Conservation (phyloP, 768 basidiomycete genomes). For the Mrakia frigida region DNA sequence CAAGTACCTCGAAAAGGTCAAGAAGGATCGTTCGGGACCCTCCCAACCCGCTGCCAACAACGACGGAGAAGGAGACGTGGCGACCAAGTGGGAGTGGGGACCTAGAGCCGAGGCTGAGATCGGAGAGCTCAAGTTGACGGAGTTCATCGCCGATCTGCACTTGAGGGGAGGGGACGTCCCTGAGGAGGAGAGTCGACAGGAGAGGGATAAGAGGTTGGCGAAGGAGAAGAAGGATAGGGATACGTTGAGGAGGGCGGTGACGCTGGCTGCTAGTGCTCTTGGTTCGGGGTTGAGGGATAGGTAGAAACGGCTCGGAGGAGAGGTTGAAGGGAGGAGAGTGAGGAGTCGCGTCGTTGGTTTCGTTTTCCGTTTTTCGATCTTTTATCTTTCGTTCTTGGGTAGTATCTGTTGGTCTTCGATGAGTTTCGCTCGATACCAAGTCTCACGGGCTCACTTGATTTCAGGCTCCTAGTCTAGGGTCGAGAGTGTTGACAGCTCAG, state of each 20-base stretch:
- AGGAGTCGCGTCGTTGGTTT: background rate
- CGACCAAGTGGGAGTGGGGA: conserved; percentile 74
- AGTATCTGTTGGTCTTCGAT: too few species aligned
- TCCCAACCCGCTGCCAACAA: background rate
- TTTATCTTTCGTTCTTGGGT: too few species aligned
- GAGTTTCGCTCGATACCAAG: too few species aligned
- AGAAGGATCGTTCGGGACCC: background rate
- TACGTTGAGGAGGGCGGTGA: background rate
- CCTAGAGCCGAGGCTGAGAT: conserved; percentile 72
- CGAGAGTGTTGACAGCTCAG: too few species aligned
- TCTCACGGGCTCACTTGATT: too few species aligned
- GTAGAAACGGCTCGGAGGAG: too few species aligned
- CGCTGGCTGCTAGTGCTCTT: background rate
- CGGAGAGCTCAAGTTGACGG: conserved; percentile 66
- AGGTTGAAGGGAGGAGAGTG: background rate
- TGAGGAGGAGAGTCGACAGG: background rate
- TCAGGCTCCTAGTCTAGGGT: too few species aligned
- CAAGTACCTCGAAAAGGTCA: conserved; percentile 66
- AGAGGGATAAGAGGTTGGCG: background rate
- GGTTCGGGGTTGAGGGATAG: background rate
- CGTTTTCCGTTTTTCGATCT: background rate
- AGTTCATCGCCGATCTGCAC: conserved; percentile 61
- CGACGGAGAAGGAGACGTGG: conserved; percentile 46
- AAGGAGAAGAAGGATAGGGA: background rate
- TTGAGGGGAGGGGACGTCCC: background rate